A percentile compares a stretch with the other conserved stretches of the same genome.
Evolutionary conservation across 345 rosid genomes (phyloP).

Genomic region (Iberis pinnata): DNA sequence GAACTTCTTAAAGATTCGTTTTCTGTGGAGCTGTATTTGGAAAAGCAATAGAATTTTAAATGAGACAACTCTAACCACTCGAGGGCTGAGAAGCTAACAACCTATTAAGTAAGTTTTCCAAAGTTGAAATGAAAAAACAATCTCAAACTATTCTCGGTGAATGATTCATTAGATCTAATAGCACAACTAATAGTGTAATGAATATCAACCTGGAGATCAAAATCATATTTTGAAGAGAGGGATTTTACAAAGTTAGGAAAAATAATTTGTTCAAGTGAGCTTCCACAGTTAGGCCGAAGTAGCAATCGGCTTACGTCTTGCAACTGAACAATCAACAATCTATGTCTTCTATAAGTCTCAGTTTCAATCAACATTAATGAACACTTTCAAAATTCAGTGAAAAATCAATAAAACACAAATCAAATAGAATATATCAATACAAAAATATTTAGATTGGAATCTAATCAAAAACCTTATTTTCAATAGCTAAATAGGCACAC

Average conservation of each 20-base stretch:
- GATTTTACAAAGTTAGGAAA: slow-evolving; percentile 48
- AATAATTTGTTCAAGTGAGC: slow-evolving; percentile 38
- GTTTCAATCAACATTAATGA: too few relatives aligned
- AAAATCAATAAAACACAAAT: too few relatives aligned
- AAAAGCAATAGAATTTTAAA: slow-evolving; percentile 79
- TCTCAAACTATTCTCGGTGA: neutral
- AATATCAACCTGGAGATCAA: slow-evolving; percentile 72
- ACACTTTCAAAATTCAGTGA: too few relatives aligned
- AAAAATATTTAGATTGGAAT: too few relatives aligned
- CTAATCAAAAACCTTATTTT: too few relatives aligned
- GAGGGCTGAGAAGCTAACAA: slow-evolving; percentile 61
- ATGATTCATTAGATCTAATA: slow-evolving; percentile 2
- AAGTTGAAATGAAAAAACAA: slow-evolving; percentile 7
- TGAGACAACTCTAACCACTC: slow-evolving; percentile 75
- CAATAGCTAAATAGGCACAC: too few relatives aligned
- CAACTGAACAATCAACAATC: slow-evolving; percentile 11
- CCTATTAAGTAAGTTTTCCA: slow-evolving; percentile 37
- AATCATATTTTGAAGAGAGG: slow-evolving; percentile 50
- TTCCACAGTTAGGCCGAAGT: slow-evolving; percentile 71
- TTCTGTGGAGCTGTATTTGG: slow-evolving; percentile 72
- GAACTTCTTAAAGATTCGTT: slow-evolving; percentile 57
- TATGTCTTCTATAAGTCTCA: neutral
- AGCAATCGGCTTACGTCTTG: slow-evolving; percentile 86
- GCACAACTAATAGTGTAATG: neutral
- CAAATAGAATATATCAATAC: too few relatives aligned